Percentiles rank a stretch among this genome's conserved stretches.
Evolutionary conservation across 2,329 filamentous ascomycete species (phyloP).

Genomic region (Fusarium robinianum): DNA sequence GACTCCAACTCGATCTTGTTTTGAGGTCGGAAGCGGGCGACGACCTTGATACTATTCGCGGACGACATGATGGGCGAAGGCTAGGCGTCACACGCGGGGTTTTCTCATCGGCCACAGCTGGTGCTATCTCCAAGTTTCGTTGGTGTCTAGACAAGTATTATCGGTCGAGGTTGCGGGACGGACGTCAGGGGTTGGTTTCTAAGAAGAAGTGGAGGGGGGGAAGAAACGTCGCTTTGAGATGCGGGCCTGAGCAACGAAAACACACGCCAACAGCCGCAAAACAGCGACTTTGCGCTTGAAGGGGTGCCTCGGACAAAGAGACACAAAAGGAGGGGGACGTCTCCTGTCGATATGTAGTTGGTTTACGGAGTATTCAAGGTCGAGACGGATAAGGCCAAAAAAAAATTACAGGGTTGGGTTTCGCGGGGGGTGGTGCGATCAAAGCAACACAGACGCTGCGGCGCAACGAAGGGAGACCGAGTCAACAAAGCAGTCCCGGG

Average conservation of each 20-base stretch:
- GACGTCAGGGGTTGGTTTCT: constrained; percentile 24
- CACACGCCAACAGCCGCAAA: constrained; percentile 32
- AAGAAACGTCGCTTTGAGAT: constrained; percentile 28
- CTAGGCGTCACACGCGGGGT: constrained; percentile 29
- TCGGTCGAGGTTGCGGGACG: too few species aligned
- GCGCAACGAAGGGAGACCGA: too few species aligned
- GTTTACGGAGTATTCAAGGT: too few species aligned
- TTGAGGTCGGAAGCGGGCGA: constrained; percentile 96
- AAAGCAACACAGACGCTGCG: constrained; percentile 27
- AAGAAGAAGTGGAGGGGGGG: constrained; percentile 28
- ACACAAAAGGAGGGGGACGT: constrained; percentile 13
- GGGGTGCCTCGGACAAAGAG: constrained; percentile 14
- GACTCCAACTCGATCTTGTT: constrained; percentile 91
- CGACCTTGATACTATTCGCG: constrained; percentile 78
- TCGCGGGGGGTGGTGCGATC: constrained; percentile 29
- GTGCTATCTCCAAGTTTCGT: constrained; percentile 21
- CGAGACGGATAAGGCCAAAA: constrained; percentile 21
- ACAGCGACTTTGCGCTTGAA: constrained; percentile 27
- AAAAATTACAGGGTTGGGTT: background rate
- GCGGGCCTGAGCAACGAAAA: constrained; percentile 24
- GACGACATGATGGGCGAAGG: constrained; percentile 53
- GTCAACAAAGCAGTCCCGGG: too few species aligned
- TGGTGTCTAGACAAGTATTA: too few species aligned
- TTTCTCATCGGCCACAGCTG: constrained; percentile 38
- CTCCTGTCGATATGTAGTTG: too few species aligned